Base-by-base conservation (phyloP, 169 alveolate species). In the Plasmodium yoelii region DNA sequence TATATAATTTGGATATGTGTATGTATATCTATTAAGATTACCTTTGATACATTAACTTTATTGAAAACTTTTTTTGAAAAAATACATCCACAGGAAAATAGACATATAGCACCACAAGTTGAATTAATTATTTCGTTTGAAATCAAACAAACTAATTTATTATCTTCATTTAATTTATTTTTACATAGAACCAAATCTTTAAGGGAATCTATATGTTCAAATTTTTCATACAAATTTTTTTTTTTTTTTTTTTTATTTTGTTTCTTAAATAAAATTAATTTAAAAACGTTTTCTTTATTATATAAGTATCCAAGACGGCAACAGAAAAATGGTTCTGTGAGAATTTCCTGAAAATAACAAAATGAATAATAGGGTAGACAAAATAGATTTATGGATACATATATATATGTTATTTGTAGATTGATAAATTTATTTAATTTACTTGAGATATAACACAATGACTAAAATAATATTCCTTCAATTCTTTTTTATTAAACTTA, bases 81-180 rank as follows among this genome's bases (percentile, higher is more conserved):
- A 12, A 65, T 61, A 1, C 90, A 82, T 10, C 90, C 90, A 26
- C 90, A 82, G 13, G 90, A 82, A 60, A 82, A 82, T 12, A 82
- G 18, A 13, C 90, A 82, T 18, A 82, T 47, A 8, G 71, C 90
- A 42, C 90, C 90, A 5, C 73, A 49, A 8, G 90, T 55, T 15
- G 90, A 46, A 71, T 67, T 82, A n/a, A 82, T 82, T 15, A 82
- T 82, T 59, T 82, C 90, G 24, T 82, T 82, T 15, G 90, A 82
- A 57, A 82, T 67, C 47, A 69, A 53, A 49, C 90, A 82, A 1
- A 82, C 60, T 49, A 82, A 55, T 69, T 82, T 82, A 9, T 34
- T 56, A 24, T 82, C 84, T 56, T 68, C 84, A 28, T 82, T 82
- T 57, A 82, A 67, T 67, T 82, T 82, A 59, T 67, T 82, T 65